Evolutionary conservation across 306 rosid genomes (phyloP), one percentile per base, ranked within the genome.

Genomic region (Phaseolus lunatus): DNA sequence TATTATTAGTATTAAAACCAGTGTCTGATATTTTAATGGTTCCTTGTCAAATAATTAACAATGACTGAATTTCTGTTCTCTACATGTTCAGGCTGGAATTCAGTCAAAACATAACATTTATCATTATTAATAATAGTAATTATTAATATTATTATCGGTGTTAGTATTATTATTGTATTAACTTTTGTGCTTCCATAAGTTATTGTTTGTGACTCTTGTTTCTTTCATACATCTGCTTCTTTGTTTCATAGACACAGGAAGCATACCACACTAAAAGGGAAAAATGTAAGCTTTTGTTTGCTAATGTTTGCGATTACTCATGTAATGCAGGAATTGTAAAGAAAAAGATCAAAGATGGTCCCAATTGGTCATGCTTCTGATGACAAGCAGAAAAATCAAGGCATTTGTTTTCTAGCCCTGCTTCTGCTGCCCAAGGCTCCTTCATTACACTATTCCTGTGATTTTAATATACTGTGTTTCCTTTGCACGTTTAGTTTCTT

Each of bases 391-490:
- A 79, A 31, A 33, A 81, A 31, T 54, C 65, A 52, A 65, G 56
- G 50, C 62, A 26, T n/a, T 47, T 67, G 24, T 66, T 77, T 53
- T 52, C 84, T 44, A 78, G 16, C 54, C 22, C 82, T 68, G 69
- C 83, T 82, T 85, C 89, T 19, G 73, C 89, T 19, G 73, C 84
- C 5, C 86, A 82, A 77, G 94, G 98, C 88, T 79, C 22, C 24
- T n/a, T 48, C 3, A 45, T 54, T 66, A 18, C 35, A 23, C 35
- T 24, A 11, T 23, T 57, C 35, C 27, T 59, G 41, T 27, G 66
- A 18, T 58, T 58, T 14, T 13, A 26, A n/a, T 49, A 49, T 49
- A 6, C 11, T 47, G 9, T 49, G 18, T 49, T 7, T 49, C 7
- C 8, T 49, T n/a, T 18, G 7, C 22, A 2, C 4, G 22, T 8